Evolutionary conservation across 2,329 filamentous ascomycete genomes (phyloP).

Genomic region (Penicillium thymicola): DNA sequence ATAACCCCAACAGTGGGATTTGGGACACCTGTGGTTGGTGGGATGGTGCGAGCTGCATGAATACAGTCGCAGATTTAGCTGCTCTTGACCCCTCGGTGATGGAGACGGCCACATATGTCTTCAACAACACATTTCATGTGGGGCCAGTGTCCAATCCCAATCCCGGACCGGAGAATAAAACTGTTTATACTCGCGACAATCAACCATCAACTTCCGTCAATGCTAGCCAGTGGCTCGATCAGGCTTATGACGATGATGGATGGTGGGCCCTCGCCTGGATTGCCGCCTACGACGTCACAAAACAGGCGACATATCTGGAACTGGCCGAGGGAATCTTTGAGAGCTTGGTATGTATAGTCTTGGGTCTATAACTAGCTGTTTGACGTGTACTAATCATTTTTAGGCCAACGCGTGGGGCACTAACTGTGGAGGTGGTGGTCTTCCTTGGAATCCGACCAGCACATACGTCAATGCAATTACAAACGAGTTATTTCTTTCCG

Average conservation of each 20-base stretch:
- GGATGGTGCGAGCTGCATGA: conserved; percentile 68
- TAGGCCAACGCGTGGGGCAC: conserved; percentile 42
- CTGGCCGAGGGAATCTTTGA: conserved; percentile 51
- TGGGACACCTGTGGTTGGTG: conserved; percentile 69
- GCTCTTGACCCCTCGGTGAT: conserved; percentile 34
- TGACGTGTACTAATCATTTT: not conserved
- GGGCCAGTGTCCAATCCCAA: conserved; percentile 21
- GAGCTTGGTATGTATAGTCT: conserved; percentile 35
- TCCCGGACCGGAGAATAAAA: conserved; percentile 16
- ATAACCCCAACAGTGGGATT: conserved; percentile 57
- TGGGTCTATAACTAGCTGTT: not conserved
- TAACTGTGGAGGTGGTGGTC: conserved; percentile 44
- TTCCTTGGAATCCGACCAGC: conserved; percentile 49
- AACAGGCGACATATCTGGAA: conserved; percentile 44
- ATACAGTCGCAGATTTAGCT: conserved; percentile 57
- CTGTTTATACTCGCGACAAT: conserved; percentile 6
- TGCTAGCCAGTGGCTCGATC: conserved; percentile 28
- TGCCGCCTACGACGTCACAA: conserved; percentile 53
- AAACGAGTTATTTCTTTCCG: conserved; percentile 56
- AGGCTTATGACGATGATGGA: conserved; percentile 52
- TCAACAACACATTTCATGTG: conserved; percentile 43
- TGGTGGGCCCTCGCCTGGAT: conserved; percentile 57
- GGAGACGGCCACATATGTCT: conserved; percentile 38
- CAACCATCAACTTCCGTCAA: conserved; percentile 14
- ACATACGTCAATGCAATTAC: conserved; percentile 53